Percentiles rank a stretch among this genome's conserved stretches.
Conservation (phyloP, 805 yeast species). For the Clavispora fructus region DNA sequence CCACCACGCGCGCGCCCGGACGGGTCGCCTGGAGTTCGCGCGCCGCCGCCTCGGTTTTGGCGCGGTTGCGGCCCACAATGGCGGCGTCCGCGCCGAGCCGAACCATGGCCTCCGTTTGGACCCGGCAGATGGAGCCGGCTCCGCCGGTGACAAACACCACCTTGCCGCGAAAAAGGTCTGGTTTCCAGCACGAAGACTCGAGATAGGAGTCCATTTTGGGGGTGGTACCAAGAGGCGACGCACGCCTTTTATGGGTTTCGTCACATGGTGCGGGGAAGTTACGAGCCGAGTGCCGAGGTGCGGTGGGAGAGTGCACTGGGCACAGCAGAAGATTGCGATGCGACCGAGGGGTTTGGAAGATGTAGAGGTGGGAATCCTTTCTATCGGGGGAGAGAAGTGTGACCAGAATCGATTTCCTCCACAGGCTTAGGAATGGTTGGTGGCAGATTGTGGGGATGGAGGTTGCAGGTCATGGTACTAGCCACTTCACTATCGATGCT, state of each 20-base stretch:
- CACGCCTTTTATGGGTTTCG: neutral
- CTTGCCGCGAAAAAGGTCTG: constrained; percentile 71
- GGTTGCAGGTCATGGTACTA: too few species aligned
- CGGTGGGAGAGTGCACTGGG: too few species aligned
- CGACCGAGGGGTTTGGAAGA: too few species aligned
- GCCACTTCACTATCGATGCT: too few species aligned
- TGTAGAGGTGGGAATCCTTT: too few species aligned
- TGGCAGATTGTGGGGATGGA: too few species aligned
- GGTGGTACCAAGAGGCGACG: neutral
- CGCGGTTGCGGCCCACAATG: constrained; percentile 71
- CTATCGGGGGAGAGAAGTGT: too few species aligned
- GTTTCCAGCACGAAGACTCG: constrained; percentile 37
- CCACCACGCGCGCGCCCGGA: constrained; percentile 61
- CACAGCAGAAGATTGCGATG: too few species aligned
- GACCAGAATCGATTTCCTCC: too few species aligned
- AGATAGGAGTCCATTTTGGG: constrained; percentile 19
- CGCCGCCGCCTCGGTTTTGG: constrained; percentile 65
- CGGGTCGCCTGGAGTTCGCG: constrained; percentile 55
- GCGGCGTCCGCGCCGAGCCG: constrained; percentile 83
- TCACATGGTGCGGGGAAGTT: neutral
- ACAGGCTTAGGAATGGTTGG: too few species aligned
- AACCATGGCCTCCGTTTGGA: constrained; percentile 81
- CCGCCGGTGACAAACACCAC: constrained; percentile 94
- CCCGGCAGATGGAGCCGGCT: constrained; percentile 92
- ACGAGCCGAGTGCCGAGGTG: too few species aligned